phyloP scores from a whole-genome alignment of 148 eudicot species.

The Persicaria maculosa region DNA sequence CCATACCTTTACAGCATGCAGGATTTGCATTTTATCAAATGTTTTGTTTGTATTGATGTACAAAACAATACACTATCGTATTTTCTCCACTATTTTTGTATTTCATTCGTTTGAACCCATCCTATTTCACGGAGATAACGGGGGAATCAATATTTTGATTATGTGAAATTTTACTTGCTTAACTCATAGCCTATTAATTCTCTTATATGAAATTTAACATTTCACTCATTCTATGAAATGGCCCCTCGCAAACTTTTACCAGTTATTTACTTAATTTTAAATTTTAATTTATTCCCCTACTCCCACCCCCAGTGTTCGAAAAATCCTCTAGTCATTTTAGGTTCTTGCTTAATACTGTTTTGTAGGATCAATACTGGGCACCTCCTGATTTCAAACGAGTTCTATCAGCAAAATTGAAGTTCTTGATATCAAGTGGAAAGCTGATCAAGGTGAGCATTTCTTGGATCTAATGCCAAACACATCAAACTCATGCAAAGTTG shows the following conservation, averaged over 20 bases:
- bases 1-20: background rate
- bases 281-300: background rate
- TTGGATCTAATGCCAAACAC: background rate
- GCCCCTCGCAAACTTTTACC: background rate
- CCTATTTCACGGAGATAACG: no score
- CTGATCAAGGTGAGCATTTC: slow-evolving; percentile 55
- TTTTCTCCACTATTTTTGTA: no score
- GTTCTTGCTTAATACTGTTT: background rate
- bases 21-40: background rate
- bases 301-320: background rate
- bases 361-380: slow-evolving; percentile 97
- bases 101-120: no score
- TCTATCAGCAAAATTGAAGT: slow-evolving; percentile 76
- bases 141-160: no score
- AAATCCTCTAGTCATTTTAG: background rate
- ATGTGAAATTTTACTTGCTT: no score
- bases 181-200: no score
- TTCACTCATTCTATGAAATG: no score
- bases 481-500: background rate
- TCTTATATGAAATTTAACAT: no score
- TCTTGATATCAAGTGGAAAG: slow-evolving; percentile 72
- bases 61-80: background rate
- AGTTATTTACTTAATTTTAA: background rate
- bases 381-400: slow-evolving; percentile 89
- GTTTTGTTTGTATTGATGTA: background rate